Evolutionary conservation across 2,329 filamentous ascomycete species (phyloP).

Genomic region (Apiospora marii): DNA sequence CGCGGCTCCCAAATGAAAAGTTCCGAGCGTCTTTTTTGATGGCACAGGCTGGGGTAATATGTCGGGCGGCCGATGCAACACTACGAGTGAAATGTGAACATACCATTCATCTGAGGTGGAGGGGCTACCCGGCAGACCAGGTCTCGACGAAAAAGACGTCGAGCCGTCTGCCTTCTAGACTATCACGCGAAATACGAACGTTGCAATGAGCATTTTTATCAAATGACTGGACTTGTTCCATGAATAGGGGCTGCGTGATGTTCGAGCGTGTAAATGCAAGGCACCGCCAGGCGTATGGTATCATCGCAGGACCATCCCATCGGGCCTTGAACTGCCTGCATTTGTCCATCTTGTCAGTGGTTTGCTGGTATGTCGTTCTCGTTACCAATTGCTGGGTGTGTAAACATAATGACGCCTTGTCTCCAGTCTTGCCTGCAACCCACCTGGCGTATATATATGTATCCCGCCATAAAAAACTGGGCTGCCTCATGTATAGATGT

Average conservation of each 20-base stretch:
- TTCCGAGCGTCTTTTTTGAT: constrained; percentile 33
- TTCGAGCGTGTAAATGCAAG: neutral
- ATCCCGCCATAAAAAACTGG: neutral
- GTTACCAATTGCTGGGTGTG: neutral
- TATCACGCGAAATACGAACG: constrained; percentile 18
- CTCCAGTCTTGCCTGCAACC: neutral
- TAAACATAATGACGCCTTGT: neutral
- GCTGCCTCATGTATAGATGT: neutral
- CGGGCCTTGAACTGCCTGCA: neutral
- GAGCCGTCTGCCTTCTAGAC: constrained; percentile 19
- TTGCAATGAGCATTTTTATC: constrained; percentile 14
- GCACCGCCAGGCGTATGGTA: neutral
- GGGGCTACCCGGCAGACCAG: constrained; percentile 11
- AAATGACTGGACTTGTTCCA: neutral
- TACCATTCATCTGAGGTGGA: constrained; percentile 16
- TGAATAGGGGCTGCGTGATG: neutral
- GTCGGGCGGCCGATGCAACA: constrained; percentile 11
- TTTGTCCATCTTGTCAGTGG: neutral
- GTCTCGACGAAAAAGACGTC: constrained; percentile 18
- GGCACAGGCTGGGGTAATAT: constrained; percentile 25
- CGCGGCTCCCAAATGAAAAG: constrained; percentile 42
- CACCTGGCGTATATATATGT: neutral
- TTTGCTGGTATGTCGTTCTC: neutral
- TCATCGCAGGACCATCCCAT: neutral
- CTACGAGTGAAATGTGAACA: constrained; percentile 23